phyloP scores from a whole-genome alignment of 2,329 filamentous ascomycete genomes.

The Xylaria sp. region DNA sequence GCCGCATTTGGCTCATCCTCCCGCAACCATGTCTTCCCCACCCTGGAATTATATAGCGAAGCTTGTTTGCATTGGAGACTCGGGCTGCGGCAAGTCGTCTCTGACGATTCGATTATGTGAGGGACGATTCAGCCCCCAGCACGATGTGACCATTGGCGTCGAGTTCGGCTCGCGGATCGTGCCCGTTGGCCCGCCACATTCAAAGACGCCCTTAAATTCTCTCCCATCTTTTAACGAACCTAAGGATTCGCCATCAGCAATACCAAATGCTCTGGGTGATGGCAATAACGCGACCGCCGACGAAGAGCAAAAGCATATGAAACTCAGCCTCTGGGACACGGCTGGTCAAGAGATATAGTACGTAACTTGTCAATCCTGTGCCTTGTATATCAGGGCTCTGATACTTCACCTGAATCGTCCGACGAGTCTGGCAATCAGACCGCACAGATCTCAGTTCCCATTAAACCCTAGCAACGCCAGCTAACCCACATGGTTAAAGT shows the following conservation, averaged over 20 bases:
- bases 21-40: conserved; percentile 59
- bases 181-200: conserved; percentile 82
- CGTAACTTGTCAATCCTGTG: background rate
- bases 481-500: conserved; percentile 32
- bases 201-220: conserved; percentile 42
- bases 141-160: conserved; percentile 97
- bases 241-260: conserved; percentile 24
- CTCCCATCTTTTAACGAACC: conserved; percentile 25
- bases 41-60: conserved; percentile 99
- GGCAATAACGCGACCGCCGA: conserved; percentile 11
- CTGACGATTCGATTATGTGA: conserved; percentile 95
- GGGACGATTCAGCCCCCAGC: conserved; percentile 89
- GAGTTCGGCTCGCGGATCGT: conserved; percentile 95
- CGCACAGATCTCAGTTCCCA: background rate
- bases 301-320: conserved; percentile 77
- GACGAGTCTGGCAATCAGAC: background rate
- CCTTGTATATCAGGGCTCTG: background rate
- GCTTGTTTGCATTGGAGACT: conserved; percentile 96
- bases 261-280: background rate
- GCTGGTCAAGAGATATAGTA: conserved; percentile 92
- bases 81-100: conserved; percentile 92
- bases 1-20: conserved; percentile 1
- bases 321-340: conserved; percentile 92
- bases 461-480: background rate
- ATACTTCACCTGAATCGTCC: background rate